These are phyloP conservation scores for Pyricularia grisea DNA, from an alignment of 2,329 filamentous ascomycete species.

Conservation along the genomic window DNA sequence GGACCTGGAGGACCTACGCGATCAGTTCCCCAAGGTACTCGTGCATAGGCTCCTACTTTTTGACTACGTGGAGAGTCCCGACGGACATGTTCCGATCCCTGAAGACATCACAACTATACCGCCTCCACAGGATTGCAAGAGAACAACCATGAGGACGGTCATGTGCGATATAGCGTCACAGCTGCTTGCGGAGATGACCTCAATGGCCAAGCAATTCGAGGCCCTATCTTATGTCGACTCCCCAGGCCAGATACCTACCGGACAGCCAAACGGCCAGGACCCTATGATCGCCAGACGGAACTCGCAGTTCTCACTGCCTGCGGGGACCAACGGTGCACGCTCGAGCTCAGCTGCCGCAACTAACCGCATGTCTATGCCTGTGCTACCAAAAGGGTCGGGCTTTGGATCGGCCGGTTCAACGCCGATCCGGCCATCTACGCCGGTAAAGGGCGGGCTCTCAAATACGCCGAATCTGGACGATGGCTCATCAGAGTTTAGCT, in stretches of 20 bases:
- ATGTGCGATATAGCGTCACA: constrained; percentile 72
- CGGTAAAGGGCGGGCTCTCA: constrained; percentile 36
- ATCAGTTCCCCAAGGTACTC: constrained; percentile 65
- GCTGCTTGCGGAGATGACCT: constrained; percentile 66
- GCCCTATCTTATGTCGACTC: constrained; percentile 69
- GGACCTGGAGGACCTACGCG: constrained; percentile 61
- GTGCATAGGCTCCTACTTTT: constrained; percentile 75
- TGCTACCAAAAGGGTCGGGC: constrained; percentile 34
- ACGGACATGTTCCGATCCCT: constrained; percentile 43
- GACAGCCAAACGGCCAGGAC: constrained; percentile 33
- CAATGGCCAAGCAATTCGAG: constrained; percentile 63
- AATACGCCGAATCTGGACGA: constrained; percentile 27
- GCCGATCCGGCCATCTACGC: constrained; percentile 29
- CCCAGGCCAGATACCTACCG: constrained; percentile 45
- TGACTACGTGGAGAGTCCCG: constrained; percentile 48
- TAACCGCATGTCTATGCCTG: constrained; percentile 79
- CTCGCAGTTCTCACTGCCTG: constrained; percentile 39
- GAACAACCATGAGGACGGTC: constrained; percentile 72
- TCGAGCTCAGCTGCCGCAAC: constrained; percentile 38
- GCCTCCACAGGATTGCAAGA: constrained; percentile 54
- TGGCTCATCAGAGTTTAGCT: constrained; percentile 23
- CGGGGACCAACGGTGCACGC: constrained; percentile 23
- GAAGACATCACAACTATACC: constrained; percentile 67
- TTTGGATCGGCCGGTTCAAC: constrained; percentile 34
- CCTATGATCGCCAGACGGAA: constrained; percentile 33